A percentile compares a stretch with the other conserved stretches of the same genome.
Evolutionary conservation across 352 stramenopile species (phyloP).

Genomic region (Globisporangium camurandrum): DNA sequence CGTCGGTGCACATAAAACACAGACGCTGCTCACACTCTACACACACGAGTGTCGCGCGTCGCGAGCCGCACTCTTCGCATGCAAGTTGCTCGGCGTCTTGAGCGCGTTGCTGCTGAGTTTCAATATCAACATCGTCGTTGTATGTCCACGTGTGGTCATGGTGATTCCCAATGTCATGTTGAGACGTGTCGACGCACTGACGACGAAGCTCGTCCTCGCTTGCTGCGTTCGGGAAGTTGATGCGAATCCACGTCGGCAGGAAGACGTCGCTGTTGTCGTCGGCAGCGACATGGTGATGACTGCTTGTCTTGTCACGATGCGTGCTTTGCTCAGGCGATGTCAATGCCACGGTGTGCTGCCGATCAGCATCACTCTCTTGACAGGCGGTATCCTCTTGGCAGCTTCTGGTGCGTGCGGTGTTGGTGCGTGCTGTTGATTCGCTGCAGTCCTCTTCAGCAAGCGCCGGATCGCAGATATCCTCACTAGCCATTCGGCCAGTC

Average conservation of each 20-base stretch:
- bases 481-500: too few species aligned
- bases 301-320: neutral
- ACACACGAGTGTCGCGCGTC: conserved; percentile 22
- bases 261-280: conserved; percentile 1
- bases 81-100: neutral
- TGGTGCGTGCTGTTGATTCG: too few species aligned
- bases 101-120: neutral
- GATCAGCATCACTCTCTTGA: too few species aligned
- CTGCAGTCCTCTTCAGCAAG: too few species aligned
- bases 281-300: neutral
- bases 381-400: too few species aligned
- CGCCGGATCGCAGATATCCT: too few species aligned
- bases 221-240: conserved; percentile 23
- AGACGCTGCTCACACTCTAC: conserved; percentile 36
- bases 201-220: conserved; percentile 17
- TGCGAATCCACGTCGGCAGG: conserved; percentile 26
- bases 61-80: conserved; percentile 55
- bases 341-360: too few species aligned
- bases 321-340: neutral
- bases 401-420: too few species aligned
- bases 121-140: neutral
- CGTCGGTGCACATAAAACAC: conserved; percentile 59
- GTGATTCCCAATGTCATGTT: neutral
- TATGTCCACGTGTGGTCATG: neutral
- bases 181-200: neutral